phyloP scores from a whole-genome alignment of 148 eudicot species.

The Beta vulgaris region DNA sequence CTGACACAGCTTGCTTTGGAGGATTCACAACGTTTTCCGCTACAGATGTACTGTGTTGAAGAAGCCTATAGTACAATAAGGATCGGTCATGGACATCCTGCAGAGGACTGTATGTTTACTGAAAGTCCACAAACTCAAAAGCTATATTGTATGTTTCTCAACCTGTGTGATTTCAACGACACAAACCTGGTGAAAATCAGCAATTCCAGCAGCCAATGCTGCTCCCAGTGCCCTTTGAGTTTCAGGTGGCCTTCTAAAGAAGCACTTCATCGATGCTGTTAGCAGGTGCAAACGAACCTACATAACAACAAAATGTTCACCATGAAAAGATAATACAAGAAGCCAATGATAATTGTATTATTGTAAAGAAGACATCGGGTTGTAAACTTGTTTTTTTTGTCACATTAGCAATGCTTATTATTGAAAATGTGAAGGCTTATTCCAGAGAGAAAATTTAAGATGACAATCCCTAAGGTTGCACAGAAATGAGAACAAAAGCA shows the following conservation, averaged over 20 bases:
- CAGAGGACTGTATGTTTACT: conserved; percentile 21
- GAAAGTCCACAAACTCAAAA: neutral
- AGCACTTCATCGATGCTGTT: conserved; percentile 92
- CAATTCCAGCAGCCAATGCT: conserved; percentile 88
- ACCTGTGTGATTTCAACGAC: conserved; percentile 8
- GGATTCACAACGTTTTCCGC: conserved; percentile 93
- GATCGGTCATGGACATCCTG: conserved; percentile 99
- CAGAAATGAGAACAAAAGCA: neutral
- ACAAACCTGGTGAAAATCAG: conserved; percentile 94
- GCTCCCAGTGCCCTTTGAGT: conserved; percentile 90
- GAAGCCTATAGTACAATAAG: conserved; percentile 87
- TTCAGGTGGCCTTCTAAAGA: conserved; percentile 96
- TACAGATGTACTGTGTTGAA: conserved; percentile 65
- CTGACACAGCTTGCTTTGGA: conserved; percentile 99
- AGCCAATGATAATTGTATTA: neutral
- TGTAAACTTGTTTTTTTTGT: neutral
- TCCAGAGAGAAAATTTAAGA: neutral
- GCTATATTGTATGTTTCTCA: neutral
- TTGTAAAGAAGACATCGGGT: neutral
- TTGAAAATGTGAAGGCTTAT: neutral
- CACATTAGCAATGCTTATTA: neutral
- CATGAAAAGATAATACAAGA: neutral
- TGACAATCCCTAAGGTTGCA: neutral
- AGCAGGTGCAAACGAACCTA: conserved; percentile 97
- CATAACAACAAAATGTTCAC: conserved; percentile 15